Base-by-base conservation (phyloP, 805 yeast genomes). In the Zygoascus bituminiphila region DNA sequence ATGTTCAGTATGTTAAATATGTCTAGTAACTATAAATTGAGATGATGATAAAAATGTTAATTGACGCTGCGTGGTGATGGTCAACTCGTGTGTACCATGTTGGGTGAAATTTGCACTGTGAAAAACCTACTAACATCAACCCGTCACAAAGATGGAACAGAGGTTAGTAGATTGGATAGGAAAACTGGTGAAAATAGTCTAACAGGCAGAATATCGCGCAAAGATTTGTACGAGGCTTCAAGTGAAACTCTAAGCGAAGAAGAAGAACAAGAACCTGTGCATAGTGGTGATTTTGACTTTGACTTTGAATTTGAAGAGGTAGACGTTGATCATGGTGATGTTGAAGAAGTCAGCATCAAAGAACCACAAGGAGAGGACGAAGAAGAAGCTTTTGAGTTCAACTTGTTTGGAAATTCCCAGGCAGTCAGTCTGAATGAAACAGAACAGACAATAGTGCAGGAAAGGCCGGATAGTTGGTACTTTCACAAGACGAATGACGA, bases 401-500 rank as follows among this genome's bases (percentile, higher is more conserved):
- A 44, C n/a, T 36, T 44, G 19, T 44, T 44, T 35, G 47, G 40
- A 20, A 25, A 22, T 4, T n/a, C 24, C 12, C 21, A 25, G 9
- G 42, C 40, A 35, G 46, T 44, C 20, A 33, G n/a, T 5, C 39
- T 46, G 23, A 48, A 49, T 19, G 50, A 45, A 23, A 45, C 23
- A 8, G 52, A 45, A 15, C 43, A 39, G 33, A n/a, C 17, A 22
- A 24, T 45, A 40, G 29, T 38, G 41, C 17, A 42, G 17, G 43
- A 23, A 15, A 50, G 62, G 36, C 61, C 62, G 2, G 52, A 50
- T 2, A 23, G 45, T 6, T 55, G 57, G 48, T 58, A 58, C 44
- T 50, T 57, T 24, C 22, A 48, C 19, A 20, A 50, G 6, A 40
- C 44, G 24, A 17, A 45, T 3, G 47, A 44, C 4, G 42, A 21